Evolutionary conservation across 2,329 filamentous ascomycete genomes (phyloP).

Genomic region (Colletotrichum echinochloae): DNA sequence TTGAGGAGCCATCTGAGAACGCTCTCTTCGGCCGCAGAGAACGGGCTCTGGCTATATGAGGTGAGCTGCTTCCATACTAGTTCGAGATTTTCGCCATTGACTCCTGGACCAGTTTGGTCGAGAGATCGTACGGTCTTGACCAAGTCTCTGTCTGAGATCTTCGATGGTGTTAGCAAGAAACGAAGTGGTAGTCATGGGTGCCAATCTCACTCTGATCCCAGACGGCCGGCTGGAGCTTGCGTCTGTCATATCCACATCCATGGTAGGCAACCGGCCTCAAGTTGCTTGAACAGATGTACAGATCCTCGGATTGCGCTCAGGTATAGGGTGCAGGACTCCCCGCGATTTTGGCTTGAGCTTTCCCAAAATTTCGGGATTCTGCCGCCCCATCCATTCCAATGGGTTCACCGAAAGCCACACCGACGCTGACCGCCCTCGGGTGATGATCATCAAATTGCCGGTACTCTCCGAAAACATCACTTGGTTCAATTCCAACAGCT

Average conservation of each 20-base stretch:
- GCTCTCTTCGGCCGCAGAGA: slow-evolving; percentile 67
- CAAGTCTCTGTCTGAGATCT: slow-evolving; percentile 51
- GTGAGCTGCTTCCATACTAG: slow-evolving; percentile 63
- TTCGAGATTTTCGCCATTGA: slow-evolving; percentile 60
- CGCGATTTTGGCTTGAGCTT: slow-evolving; percentile 33
- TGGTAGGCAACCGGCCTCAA: slow-evolving; percentile 14
- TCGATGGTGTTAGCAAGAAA: slow-evolving; percentile 23
- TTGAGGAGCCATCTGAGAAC: slow-evolving; percentile 74
- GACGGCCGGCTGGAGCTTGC: slow-evolving; percentile 9
- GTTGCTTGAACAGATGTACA: not conserved
- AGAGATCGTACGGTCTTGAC: slow-evolving; percentile 67
- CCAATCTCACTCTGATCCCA: slow-evolving; percentile 30
- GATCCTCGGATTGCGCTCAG: slow-evolving; percentile 7
- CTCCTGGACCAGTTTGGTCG: slow-evolving; percentile 62
- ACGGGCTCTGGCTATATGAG: slow-evolving; percentile 54
- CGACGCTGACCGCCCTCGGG: slow-evolving; percentile 58
- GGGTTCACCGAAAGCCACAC: slow-evolving; percentile 28
- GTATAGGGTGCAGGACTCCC: slow-evolving; percentile 17
- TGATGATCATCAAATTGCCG: slow-evolving; percentile 51
- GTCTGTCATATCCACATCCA: slow-evolving; percentile 40
- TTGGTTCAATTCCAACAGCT: slow-evolving; percentile 36
- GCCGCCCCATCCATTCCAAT: slow-evolving; percentile 49
- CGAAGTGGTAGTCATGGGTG: not conserved
- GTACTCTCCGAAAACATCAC: slow-evolving; percentile 45
- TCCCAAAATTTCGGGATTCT: slow-evolving; percentile 62